Evolutionary conservation across 1,284 basidiomycete genomes (phyloP), one percentile per base, ranked within the genome.

Genomic region (Trametes polyzona): DNA sequence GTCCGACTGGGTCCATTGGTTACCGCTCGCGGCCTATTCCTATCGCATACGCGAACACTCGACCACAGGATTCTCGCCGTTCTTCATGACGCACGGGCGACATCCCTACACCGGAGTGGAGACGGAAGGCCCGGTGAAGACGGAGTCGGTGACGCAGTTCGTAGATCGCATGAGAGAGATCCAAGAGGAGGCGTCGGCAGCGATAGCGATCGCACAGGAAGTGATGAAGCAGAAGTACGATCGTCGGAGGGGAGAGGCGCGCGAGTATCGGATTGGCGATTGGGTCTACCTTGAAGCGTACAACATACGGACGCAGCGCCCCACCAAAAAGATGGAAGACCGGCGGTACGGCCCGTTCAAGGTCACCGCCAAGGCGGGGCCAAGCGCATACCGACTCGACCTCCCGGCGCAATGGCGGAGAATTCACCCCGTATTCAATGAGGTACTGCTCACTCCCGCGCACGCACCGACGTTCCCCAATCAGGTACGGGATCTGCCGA

Each of bases 391-490:
- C 57, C 33, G 59, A 41, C 62, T 77, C 14, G 35, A 72, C 39
- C 65, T 79, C 16, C 74, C 78, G 2, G n/a, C 44, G 4, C 29
- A 61, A 10, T 51, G 70, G 61, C 52, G 61, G 46, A 36, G 39
- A 9, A 66, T 78, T 3, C 76, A 80, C 57, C 58, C 67, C 3
- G 71, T 77, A 3, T 78, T 78, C 66, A 69, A 76, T 53, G 67
- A 70, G 27, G 57, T 57, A 14, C 67, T 69, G 8, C 69, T 73
- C 2, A 50, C 60, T 30, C 68, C 65, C 7, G 46, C 47, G 1
- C 26, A 49, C 19, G 32, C 50, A 1, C 51, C 24, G 8, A 33
- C 35, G 10, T 58, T 53, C 23, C 26, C 40, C 1, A 50, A 49
- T 11, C 57, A 58, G n/a, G 23, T 19, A 8, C 29, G 36, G 16